These are phyloP conservation scores for Dendrobium chrysotoxum DNA, from an alignment of 106 monocot species.

Conservation along the genomic window DNA sequence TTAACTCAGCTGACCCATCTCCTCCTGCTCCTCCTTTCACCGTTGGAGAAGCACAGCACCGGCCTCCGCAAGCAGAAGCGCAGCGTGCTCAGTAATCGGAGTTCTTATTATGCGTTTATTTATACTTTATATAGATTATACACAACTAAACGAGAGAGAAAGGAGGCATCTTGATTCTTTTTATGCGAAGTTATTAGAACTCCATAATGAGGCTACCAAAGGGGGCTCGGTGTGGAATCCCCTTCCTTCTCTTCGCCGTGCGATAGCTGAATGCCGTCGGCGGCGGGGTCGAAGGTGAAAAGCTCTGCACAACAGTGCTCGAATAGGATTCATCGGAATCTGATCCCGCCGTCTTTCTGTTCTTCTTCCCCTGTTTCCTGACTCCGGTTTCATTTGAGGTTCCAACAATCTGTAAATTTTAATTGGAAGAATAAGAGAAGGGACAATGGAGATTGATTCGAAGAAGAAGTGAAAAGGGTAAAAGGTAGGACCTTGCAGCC, in stretches of 20 bases:
- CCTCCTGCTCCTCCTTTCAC: neutral
- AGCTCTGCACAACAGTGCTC: conserved; percentile 33
- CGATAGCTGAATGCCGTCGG: conserved; percentile 20
- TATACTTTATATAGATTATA: neutral
- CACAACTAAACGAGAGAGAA: neutral
- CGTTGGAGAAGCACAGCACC: neutral
- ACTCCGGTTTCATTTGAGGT: neutral
- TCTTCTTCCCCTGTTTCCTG: conserved; percentile 6
- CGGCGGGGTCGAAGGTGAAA: conserved; percentile 56
- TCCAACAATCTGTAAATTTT: conserved; percentile 8
- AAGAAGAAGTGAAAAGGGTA: neutral
- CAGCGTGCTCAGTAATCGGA: neutral
- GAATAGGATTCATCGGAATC: conserved; percentile 53
- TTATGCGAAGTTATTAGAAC: conserved; percentile 2
- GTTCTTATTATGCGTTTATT: neutral
- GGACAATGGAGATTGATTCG: neutral
- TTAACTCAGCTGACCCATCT: neutral
- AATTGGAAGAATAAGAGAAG: neutral
- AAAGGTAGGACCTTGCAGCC: conserved; percentile 43
- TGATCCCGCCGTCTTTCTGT: conserved; percentile 6
- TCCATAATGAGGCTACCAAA: conserved; percentile 52
- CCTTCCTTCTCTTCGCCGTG: conserved; percentile 68
- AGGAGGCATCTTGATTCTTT: neutral
- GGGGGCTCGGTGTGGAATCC: conserved; percentile 71
- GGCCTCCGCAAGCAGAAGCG: conserved; percentile 6